These are phyloP conservation scores for Ogataea nitratoaversa DNA, from an alignment of 805 yeast genomes.

Conservation along the genomic window DNA sequence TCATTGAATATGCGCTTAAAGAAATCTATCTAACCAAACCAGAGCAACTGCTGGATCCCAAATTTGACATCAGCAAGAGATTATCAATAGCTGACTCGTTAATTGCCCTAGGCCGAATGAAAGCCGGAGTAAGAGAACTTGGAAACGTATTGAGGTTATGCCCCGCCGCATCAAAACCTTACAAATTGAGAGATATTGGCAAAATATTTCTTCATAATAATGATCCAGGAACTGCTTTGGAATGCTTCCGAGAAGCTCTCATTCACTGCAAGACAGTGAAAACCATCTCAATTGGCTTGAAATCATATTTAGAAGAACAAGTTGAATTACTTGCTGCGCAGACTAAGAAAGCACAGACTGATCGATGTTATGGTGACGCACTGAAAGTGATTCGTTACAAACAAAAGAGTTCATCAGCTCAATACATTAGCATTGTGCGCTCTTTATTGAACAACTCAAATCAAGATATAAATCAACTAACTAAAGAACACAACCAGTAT, in stretches of 20 bases:
- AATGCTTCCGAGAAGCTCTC: constrained; percentile 15
- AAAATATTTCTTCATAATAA: constrained; percentile 12
- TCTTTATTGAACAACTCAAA: background rate
- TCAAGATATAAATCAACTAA: background rate
- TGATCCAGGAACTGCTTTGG: constrained; percentile 10
- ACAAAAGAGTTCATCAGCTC: background rate
- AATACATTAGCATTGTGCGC: background rate
- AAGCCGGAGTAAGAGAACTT: constrained; percentile 17
- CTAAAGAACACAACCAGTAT: background rate
- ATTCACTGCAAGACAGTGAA: constrained; percentile 14
- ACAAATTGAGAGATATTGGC: constrained; percentile 13
- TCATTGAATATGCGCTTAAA: constrained; percentile 15
- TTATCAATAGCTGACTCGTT: constrained; percentile 14
- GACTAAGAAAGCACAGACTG: background rate
- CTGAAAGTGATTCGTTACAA: too few species aligned
- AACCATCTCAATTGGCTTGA: constrained; percentile 6
- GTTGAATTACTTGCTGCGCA: constrained; percentile 3
- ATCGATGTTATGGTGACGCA: too few species aligned
- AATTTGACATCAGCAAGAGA: constrained; percentile 5
- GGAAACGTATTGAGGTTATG: constrained; percentile 14
- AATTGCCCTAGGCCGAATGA: constrained; percentile 15
- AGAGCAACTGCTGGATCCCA: constrained; percentile 11
- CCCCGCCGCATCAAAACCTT: constrained; percentile 10
- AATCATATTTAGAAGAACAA: constrained; percentile 7
- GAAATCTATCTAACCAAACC: constrained; percentile 6